Evolutionary conservation across 345 rosid genomes (phyloP).

Genomic region (Eucalyptus cladocalyx): DNA sequence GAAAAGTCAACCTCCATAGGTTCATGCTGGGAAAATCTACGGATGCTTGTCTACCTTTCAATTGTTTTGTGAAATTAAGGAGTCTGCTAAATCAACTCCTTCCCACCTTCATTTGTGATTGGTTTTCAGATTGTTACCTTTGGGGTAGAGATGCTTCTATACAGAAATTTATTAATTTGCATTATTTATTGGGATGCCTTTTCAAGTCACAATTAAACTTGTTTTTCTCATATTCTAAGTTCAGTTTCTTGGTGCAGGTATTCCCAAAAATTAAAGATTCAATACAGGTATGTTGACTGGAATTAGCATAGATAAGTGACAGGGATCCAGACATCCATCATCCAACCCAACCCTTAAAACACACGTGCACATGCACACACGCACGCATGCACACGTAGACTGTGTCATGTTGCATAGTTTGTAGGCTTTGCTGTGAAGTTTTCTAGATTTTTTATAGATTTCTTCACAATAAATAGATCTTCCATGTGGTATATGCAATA

Average conservation of each 20-base stretch:
- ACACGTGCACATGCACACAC: not conserved
- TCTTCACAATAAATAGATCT: no score
- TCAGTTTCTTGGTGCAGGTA: constrained; percentile 46
- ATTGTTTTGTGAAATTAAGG: not conserved
- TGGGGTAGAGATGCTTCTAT: not conserved
- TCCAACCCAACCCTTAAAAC: not conserved
- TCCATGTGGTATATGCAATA: not conserved
- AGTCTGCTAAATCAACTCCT: not conserved
- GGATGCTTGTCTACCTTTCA: not conserved
- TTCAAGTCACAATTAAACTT: not conserved
- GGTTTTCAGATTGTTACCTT: not conserved
- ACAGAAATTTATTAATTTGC: not conserved
- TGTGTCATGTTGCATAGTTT: not conserved
- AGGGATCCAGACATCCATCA: not conserved
- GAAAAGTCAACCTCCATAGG: not conserved
- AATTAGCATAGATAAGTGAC: not conserved
- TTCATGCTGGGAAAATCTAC: not conserved
- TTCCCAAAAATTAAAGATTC: constrained; percentile 93
- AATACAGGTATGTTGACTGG: constrained; percentile 35
- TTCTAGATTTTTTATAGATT: not conserved
- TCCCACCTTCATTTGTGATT: not conserved
- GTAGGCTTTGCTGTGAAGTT: not conserved
- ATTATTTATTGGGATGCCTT: not conserved
- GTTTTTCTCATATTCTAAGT: not conserved
- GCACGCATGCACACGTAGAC: not conserved